Evolutionary conservation across 805 yeast genomes (phyloP).

Genomic region (Candida caryicola): DNA sequence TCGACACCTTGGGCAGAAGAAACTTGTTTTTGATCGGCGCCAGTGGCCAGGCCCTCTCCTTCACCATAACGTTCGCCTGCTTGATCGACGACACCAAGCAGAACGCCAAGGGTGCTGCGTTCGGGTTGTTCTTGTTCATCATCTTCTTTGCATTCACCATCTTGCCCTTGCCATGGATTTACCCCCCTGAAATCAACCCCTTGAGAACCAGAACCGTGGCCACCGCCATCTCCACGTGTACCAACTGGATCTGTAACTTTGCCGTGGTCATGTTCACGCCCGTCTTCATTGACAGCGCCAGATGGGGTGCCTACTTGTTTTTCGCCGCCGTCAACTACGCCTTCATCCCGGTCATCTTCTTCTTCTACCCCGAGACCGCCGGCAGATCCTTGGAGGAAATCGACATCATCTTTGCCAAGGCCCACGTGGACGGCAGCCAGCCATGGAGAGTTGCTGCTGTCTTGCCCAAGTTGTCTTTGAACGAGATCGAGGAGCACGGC

Average conservation of each 20-base stretch:
- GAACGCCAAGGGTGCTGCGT: conserved; percentile 44
- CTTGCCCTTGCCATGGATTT: conserved; percentile 46
- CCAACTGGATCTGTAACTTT: conserved; percentile 45
- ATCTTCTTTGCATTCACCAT: conserved; percentile 43
- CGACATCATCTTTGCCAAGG: conserved; percentile 62
- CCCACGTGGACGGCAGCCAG: conserved; percentile 52
- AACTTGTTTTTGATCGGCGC: conserved; percentile 44
- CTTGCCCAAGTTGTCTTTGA: conserved; percentile 54
- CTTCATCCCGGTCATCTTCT: conserved; percentile 40
- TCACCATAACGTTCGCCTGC: conserved; percentile 41
- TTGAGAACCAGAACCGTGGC: conserved; percentile 47
- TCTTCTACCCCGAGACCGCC: conserved; percentile 46
- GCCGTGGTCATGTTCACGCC: conserved; percentile 49
- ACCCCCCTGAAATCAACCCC: conserved; percentile 48
- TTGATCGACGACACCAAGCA: conserved; percentile 29
- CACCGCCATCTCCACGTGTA: conserved; percentile 43
- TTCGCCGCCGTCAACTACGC: conserved; percentile 38
- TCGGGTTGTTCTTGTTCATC: conserved; percentile 45
- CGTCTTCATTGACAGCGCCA: conserved; percentile 34
- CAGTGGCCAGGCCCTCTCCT: conserved; percentile 38
- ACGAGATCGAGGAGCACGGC: conserved; percentile 62
- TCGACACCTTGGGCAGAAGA: conserved; percentile 46
- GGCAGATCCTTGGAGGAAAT: conserved; percentile 46
- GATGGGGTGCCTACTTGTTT: conserved; percentile 43
- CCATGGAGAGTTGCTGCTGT: conserved; percentile 63